phyloP scores from a whole-genome alignment of 2,329 filamentous ascomycete genomes.

The Pseudocercospora fuligena region DNA sequence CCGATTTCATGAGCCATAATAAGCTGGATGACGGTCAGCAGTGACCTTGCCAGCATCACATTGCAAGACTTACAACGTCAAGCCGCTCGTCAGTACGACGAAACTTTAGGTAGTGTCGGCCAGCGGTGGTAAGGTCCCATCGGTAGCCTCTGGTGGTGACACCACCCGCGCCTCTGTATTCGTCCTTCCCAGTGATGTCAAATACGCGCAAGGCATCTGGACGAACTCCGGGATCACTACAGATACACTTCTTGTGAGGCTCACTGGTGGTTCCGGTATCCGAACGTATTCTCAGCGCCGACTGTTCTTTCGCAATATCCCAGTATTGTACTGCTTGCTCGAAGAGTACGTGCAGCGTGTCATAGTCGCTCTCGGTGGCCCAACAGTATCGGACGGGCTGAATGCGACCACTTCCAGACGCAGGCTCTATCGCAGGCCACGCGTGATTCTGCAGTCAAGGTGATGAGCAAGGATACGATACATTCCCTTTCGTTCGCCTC shows the following conservation, averaged over 20 bases:
- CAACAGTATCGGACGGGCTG: constrained; percentile 3
- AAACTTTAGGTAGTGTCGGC: background rate
- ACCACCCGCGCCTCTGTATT: background rate
- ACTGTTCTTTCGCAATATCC: background rate
- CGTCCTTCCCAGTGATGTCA: background rate
- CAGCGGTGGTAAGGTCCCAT: background rate
- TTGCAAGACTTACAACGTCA: background rate
- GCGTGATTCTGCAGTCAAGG: background rate
- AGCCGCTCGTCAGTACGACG: background rate
- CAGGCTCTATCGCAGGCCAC: background rate
- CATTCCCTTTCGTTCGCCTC: background rate
- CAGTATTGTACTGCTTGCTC: background rate
- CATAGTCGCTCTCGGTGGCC: background rate
- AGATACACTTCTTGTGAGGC: background rate
- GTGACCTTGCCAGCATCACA: background rate
- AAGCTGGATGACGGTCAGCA: background rate
- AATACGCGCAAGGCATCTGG: background rate
- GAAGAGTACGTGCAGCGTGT: background rate
- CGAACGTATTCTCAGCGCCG: background rate
- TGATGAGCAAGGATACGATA: no score
- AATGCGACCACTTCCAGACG: background rate
- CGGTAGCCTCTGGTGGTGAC: background rate
- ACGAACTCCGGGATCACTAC: background rate
- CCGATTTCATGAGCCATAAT: background rate
- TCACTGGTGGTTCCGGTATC: background rate